Evolutionary conservation across 1,284 basidiomycete genomes (phyloP).

Genomic region (Sanghuangporus weigelae): DNA sequence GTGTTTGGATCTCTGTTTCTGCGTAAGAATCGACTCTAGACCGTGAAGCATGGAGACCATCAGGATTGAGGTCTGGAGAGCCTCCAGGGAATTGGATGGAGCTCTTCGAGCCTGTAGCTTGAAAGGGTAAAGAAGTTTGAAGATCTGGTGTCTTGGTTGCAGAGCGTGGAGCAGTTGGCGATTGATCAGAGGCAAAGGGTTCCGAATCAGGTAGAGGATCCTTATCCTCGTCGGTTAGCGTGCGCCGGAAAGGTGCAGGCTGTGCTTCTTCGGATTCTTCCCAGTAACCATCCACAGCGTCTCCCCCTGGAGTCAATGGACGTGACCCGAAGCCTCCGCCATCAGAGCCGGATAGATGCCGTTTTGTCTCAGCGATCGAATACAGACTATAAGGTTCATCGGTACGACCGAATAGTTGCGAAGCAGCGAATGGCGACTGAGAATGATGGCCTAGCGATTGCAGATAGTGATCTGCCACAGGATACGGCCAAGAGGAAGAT

Average conservation of each 20-base stretch:
- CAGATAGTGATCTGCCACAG: constrained; percentile 47
- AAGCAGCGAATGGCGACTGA: constrained; percentile 85
- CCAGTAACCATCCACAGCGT: constrained; percentile 39
- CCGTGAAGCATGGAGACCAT: constrained; percentile 51
- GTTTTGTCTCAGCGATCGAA: constrained; percentile 70
- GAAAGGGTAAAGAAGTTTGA: constrained; percentile 44
- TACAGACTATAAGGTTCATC: constrained; percentile 75
- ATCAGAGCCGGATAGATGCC: constrained; percentile 48
- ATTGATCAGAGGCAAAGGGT: constrained; percentile 37
- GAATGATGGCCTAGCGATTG: constrained; percentile 49
- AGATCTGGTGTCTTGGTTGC: constrained; percentile 52
- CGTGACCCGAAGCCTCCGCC: constrained; percentile 47
- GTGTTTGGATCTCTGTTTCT: constrained; percentile 63
- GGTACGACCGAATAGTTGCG: constrained; percentile 72
- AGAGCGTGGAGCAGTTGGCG: constrained; percentile 32
- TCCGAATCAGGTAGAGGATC: constrained; percentile 43
- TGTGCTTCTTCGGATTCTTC: constrained; percentile 45
- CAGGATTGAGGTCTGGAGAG: constrained; percentile 60
- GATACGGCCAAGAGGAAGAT: constrained; percentile 54
- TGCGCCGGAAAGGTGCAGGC: constrained; percentile 79
- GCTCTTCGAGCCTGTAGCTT: constrained; percentile 48
- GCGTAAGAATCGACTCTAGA: constrained; percentile 63
- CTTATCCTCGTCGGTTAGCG: constrained; percentile 73
- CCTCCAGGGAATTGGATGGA: constrained; percentile 76
- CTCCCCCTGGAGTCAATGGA: constrained; percentile 45